Base-by-base conservation (phyloP, 345 rosid species). In the Populus simonii region DNA sequence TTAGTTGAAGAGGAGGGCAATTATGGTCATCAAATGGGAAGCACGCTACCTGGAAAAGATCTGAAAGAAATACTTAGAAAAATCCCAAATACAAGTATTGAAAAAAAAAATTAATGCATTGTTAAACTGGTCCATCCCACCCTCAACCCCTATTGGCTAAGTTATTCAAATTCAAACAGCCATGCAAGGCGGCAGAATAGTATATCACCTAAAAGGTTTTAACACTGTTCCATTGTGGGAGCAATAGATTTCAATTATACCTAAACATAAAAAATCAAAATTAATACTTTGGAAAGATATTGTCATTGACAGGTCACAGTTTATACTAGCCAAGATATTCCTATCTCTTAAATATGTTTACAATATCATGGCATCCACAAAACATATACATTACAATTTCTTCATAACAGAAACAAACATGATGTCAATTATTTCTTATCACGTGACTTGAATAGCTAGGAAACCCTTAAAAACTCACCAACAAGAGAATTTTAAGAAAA, bases 21-120 rank as follows among this genome's bases (percentile, higher is more conserved):
- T 78, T 82, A 70, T 82, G 84, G 73, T 82, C 84, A 78, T 78
- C 84, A 78, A 82, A 82, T 51, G 84, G 84, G 78, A 82, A 82
- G 51, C 75, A 73, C 9, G 84, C 84, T 12, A 82, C 84, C 84
- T 82, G 76, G 23, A 71, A 66, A 55, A n/a, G 17, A 47, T 39
- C 39, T 18, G 22, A 25, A 68, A 51, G 51, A 11, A 5, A 25
- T 66, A 16, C 29, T 59, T 31, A 51, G 38, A 67, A 33, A 22
- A 74, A 10, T 22, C 63, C 39, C 18, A 78, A 66, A 63, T 2
- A 23, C 1, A 29, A 39, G 47, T 15, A 15, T 13, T 3, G 29
- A 15, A 43, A 17, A 55, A 55, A 55, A 15, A 22, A 17, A 55
- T 55, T 22, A 18, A 6, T 55, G 61, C 3, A 55, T 39, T 6